Percentiles rank a stretch among this genome's conserved stretches.
phyloP scores from a whole-genome alignment of 805 yeast species.

The Yamadazyma philogaea region DNA sequence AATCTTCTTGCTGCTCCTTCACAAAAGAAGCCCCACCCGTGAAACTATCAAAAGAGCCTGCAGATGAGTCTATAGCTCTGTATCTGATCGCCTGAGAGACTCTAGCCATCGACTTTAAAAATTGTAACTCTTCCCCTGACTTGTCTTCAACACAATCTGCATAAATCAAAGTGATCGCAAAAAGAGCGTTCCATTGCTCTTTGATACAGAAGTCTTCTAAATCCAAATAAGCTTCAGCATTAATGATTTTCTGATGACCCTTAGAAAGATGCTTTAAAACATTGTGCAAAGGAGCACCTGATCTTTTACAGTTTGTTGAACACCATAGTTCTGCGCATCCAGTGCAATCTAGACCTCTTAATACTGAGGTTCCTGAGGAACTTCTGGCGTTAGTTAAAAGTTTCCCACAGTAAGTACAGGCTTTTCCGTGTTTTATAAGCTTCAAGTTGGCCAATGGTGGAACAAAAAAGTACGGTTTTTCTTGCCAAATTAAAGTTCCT shows the following conservation, averaged over 20 bases:
- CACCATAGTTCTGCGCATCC: slow-evolving; percentile 73
- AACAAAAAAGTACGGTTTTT: slow-evolving; percentile 53
- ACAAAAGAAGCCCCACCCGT: slow-evolving; percentile 54
- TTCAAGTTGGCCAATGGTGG: slow-evolving; percentile 67
- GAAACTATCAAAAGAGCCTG: slow-evolving; percentile 50
- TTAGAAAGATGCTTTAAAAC: slow-evolving; percentile 53
- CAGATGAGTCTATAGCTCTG: slow-evolving; percentile 54
- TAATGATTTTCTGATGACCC: slow-evolving; percentile 37
- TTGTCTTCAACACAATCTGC: slow-evolving; percentile 46
- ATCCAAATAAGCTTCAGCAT: slow-evolving; percentile 48
- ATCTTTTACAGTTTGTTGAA: slow-evolving; percentile 54
- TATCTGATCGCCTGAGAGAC: slow-evolving; percentile 66
- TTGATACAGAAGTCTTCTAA: slow-evolving; percentile 61
- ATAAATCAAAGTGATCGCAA: slow-evolving; percentile 57
- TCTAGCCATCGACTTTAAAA: slow-evolving; percentile 62
- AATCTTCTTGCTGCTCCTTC: slow-evolving; percentile 51
- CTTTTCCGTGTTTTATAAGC: slow-evolving; percentile 57
- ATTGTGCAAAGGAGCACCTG: slow-evolving; percentile 49
- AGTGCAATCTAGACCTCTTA: slow-evolving; percentile 60
- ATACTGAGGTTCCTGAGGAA: slow-evolving; percentile 25
- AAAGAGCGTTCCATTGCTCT: slow-evolving; percentile 67
- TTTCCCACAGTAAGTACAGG: slow-evolving; percentile 72
- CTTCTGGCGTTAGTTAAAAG: slow-evolving; percentile 29
- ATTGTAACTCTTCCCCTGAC: slow-evolving; percentile 36
- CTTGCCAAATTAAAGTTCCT: slow-evolving; percentile 61